phyloP scores from a whole-genome alignment of 1,284 basidiomycete species.

The Cerioporus squamosus region DNA sequence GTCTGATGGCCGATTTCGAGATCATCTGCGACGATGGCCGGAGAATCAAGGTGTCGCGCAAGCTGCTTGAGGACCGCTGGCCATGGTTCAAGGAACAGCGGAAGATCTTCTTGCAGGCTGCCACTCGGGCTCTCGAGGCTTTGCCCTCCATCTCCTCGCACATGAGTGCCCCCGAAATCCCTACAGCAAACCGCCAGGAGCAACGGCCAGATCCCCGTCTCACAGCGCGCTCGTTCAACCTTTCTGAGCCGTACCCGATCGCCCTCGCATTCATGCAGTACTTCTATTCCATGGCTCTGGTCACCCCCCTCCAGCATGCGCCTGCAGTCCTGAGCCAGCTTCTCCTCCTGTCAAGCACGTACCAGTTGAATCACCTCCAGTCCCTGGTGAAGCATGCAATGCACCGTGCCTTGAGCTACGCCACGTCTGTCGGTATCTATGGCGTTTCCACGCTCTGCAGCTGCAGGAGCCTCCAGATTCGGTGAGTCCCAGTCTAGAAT shows the following conservation, averaged over 20 bases:
- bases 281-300: slow-evolving; percentile 85
- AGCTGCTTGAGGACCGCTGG: slow-evolving; percentile 87
- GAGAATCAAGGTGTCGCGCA: slow-evolving; percentile 80
- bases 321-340: slow-evolving; percentile 89
- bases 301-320: slow-evolving; percentile 89
- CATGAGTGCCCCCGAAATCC: slow-evolving; percentile 60
- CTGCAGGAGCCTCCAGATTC: slow-evolving; percentile 86
- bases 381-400: slow-evolving; percentile 88
- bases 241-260: slow-evolving; percentile 91
- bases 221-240: slow-evolving; percentile 76
- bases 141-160: slow-evolving; percentile 63
- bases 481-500: slow-evolving; percentile 47
- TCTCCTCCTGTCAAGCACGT: slow-evolving; percentile 84
- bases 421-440: slow-evolving; percentile 88
- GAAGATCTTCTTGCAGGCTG: slow-evolving; percentile 57
- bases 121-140: slow-evolving; percentile 55
- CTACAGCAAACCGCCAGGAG: slow-evolving; percentile 50
- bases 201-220: slow-evolving; percentile 73
- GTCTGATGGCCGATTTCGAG: slow-evolving; percentile 83
- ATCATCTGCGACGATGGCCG: slow-evolving; percentile 91
- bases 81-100: slow-evolving; percentile 89
- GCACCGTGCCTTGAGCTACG: slow-evolving; percentile 84
- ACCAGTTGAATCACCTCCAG: slow-evolving; percentile 78
- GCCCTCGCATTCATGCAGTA: slow-evolving; percentile 91
- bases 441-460: slow-evolving; percentile 92